Conservation (phyloP, 306 rosid species). For the Glycine latifolia region DNA sequence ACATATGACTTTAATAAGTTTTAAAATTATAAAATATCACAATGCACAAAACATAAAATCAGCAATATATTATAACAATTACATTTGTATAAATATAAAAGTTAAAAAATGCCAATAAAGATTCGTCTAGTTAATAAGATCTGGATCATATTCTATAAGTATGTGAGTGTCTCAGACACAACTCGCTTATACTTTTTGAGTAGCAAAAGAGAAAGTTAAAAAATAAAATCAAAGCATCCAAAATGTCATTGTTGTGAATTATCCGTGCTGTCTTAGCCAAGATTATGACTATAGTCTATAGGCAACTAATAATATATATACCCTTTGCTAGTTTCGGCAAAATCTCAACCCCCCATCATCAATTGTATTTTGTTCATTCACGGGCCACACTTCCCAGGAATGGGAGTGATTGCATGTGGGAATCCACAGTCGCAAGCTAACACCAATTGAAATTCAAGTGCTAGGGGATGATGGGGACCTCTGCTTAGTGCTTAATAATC, state of each 20-base stretch:
- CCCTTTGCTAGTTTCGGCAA: constrained; percentile 1
- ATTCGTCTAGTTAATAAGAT: too few species aligned
- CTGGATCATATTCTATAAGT: too few species aligned
- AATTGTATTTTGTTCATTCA: constrained; percentile 6
- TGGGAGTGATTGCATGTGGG: constrained; percentile 49
- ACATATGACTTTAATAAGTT: background rate
- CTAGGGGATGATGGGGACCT: constrained; percentile 50
- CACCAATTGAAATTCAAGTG: constrained; percentile 42
- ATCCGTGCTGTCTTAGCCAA: background rate
- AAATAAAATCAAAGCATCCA: too few species aligned
- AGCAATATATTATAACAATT: background rate
- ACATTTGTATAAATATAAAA: background rate
- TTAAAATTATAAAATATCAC: background rate
- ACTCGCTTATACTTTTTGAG: too few species aligned
- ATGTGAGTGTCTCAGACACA: too few species aligned
- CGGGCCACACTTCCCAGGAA: constrained; percentile 9
- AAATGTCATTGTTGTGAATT: background rate
- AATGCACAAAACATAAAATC: background rate
- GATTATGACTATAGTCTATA: background rate
- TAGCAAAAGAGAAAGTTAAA: background rate
- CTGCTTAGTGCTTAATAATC: constrained; percentile 34
- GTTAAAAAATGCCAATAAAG: background rate
- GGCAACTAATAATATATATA: background rate
- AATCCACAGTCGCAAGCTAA: constrained; percentile 43
- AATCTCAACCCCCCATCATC: constrained; percentile 22